These are phyloP conservation scores for Lactarius pseudohatsudake DNA, from an alignment of 768 basidiomycete species.

Conservation along the genomic window DNA sequence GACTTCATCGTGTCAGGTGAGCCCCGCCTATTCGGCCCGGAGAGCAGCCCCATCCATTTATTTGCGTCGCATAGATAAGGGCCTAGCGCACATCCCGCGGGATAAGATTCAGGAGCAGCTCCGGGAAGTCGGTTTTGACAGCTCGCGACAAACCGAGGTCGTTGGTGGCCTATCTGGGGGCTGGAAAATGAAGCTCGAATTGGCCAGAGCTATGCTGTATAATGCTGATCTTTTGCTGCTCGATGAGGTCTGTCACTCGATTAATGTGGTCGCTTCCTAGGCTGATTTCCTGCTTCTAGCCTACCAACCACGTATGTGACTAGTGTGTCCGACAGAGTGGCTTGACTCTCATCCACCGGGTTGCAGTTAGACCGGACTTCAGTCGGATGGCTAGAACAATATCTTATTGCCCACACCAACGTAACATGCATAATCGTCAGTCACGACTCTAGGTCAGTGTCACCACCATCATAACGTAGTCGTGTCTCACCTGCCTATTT, in stretches of 20 bases:
- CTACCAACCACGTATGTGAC: conserved; percentile 82
- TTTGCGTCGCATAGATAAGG: conserved; percentile 53
- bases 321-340: conserved; percentile 28
- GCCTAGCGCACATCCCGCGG: conserved; percentile 58
- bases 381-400: conserved; percentile 90
- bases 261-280: conserved; percentile 28
- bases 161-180: conserved; percentile 94
- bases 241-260: conserved; percentile 61
- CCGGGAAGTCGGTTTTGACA: conserved; percentile 88
- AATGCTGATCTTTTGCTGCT: conserved; percentile 83
- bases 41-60: background rate
- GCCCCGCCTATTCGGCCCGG: conserved; percentile 30
- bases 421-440: conserved; percentile 92
- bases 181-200: conserved; percentile 99
- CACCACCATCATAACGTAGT: background rate
- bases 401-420: conserved; percentile 75
- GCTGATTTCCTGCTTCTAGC: conserved; percentile 45
- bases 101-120: conserved; percentile 78
- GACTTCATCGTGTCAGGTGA: conserved; percentile 88
- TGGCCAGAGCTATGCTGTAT: conserved; percentile 95
- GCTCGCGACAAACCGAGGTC: conserved; percentile 74
- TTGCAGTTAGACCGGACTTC: conserved; percentile 74
- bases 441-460: conserved; percentile 90
- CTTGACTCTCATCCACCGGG: conserved; percentile 24
- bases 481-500: conserved; percentile 14